Evolutionary conservation across 257 asterid genomes (phyloP), one percentile per base, ranked within the genome.

Genomic region (Rauvolfia tetraphylla): DNA sequence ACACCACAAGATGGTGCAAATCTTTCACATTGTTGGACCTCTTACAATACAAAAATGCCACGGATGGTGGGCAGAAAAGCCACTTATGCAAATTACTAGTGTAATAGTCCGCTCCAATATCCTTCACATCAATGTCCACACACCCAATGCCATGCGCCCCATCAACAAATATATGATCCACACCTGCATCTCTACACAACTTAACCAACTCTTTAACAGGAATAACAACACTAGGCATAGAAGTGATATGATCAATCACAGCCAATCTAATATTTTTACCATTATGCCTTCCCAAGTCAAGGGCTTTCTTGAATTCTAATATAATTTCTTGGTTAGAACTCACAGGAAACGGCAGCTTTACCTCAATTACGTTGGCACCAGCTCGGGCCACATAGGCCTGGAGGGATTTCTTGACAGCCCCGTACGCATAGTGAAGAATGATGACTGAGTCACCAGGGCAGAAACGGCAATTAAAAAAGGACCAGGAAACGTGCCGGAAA

Each of bases 91-190:
- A 67, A 87, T 90, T 91, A 54, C 96, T 89, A 0, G 95, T 85
- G 78, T 93, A 93, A 57, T 90, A 91, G 57, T 93, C 97, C 10
- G 97, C 97, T 31, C 93, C 96, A 12, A 93, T 89, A 1, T 82
- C 95, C 68, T 83, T 79, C 51, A 91, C 88, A 76, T 93, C 94
- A 29, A 93, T 79, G 8, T 89, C 94, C 11, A 89, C 82, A 72
- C 87, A 86, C 10, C 98, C 98, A 10, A 93, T 89, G 1, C 93
- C 94, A 72, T 93, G 97, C 0, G 98, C 98, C 0, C 93, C 98
- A 20, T 93, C 97, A 0, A 93, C 74, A 42, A 93, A 88, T 17
- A 93, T 79, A 65, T 82, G 76, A 49, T 90, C 98, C 0, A 93
- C 94, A 3, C 95, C 96, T 56, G 83, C 91, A 4, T 88, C 86